Percentiles rank a stretch among this genome's conserved stretches.
These are phyloP conservation scores for Vigna hirtella DNA, from an alignment of 306 rosid genomes.

Conservation along the genomic window DNA sequence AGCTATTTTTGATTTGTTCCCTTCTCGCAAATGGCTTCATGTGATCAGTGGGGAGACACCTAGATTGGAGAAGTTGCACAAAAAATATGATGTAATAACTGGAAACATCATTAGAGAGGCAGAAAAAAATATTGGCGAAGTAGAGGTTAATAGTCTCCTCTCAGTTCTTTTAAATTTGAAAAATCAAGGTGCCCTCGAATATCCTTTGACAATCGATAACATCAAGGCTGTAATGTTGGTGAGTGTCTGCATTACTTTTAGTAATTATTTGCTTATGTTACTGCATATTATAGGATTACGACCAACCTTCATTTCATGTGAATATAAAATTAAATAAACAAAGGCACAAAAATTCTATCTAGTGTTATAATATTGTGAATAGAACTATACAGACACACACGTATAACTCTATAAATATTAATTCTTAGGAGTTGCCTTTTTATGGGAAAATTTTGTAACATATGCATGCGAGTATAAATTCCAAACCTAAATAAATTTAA, in stretches of 20 bases:
- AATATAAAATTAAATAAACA: background rate
- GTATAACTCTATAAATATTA: too few species aligned
- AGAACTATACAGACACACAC: too few species aligned
- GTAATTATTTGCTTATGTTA: background rate
- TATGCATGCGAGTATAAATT: too few species aligned
- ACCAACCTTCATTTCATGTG: background rate
- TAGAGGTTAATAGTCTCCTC: background rate
- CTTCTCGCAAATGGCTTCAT: constrained; percentile 21
- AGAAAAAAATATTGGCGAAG: background rate
- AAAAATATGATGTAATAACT: background rate
- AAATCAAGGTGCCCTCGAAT: background rate
- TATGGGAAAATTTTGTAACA: too few species aligned
- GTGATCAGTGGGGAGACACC: background rate
- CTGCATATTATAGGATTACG: background rate
- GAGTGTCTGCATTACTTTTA: background rate
- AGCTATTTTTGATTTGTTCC: background rate
- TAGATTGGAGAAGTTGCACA: constrained; percentile 1
- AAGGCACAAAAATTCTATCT: background rate
- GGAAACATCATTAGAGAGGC: background rate
- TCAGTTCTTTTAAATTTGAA: constrained; percentile 6
- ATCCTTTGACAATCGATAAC: constrained; percentile 1
- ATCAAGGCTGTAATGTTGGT: constrained; percentile 13
- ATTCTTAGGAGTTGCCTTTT: too few species aligned
- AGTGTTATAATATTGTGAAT: too few species aligned
- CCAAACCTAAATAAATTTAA: background rate